Evolutionary conservation across 345 rosid species (phyloP).

Genomic region (Hibiscus mutabilis): DNA sequence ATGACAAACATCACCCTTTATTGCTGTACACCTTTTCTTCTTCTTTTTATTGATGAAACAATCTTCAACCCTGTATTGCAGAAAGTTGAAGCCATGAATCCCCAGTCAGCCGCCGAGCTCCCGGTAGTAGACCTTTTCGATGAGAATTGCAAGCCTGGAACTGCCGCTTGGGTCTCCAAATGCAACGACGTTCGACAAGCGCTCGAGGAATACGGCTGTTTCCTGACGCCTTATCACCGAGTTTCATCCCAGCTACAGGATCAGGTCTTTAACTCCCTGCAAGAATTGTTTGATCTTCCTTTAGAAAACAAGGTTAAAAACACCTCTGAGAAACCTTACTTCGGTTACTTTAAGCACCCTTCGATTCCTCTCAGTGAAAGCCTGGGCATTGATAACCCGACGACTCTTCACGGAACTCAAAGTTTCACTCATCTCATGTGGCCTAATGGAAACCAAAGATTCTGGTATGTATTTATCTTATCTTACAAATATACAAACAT

Average conservation of each 20-base stretch:
- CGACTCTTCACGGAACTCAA: constrained; percentile 22
- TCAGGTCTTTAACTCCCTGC: constrained; percentile 20
- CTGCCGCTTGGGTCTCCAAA: constrained; percentile 36
- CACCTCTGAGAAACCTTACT: constrained; percentile 34
- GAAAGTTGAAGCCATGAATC: neutral
- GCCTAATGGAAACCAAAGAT: constrained; percentile 39
- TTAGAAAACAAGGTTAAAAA: constrained; percentile 29
- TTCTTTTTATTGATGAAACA: neutral
- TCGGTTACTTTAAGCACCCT: constrained; percentile 35
- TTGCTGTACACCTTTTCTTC: neutral
- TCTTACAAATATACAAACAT: neutral
- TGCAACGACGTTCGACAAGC: constrained; percentile 36
- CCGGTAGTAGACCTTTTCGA: constrained; percentile 28
- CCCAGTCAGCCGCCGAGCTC: neutral
- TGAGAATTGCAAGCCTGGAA: constrained; percentile 33
- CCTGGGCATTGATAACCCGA: constrained; percentile 37
- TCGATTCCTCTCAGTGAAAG: constrained; percentile 39
- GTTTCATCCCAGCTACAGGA: constrained; percentile 27
- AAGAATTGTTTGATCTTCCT: constrained; percentile 43
- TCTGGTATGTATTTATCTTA: constrained; percentile 31
- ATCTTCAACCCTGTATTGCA: neutral
- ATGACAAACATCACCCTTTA: neutral
- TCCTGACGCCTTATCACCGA: constrained; percentile 30
- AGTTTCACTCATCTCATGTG: constrained; percentile 40
- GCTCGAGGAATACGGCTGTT: constrained; percentile 52